Evolutionary conservation across 2,329 filamentous ascomycete genomes (phyloP).

Genomic region (Trichoderma oligosporum): DNA sequence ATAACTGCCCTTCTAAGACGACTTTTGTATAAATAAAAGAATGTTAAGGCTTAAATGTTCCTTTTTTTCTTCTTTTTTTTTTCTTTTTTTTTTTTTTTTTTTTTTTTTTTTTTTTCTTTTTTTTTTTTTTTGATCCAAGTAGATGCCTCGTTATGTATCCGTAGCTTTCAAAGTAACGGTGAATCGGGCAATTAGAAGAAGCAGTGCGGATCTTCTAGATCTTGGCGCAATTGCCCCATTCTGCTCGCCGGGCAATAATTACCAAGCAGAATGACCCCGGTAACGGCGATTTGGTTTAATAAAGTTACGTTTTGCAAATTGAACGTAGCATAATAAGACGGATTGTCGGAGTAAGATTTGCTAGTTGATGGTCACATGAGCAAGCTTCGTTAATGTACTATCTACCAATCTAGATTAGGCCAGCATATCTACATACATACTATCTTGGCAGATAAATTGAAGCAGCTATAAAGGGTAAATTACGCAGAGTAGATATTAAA

Average conservation of each 20-base stretch:
- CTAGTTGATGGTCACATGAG: slow-evolving; percentile 3
- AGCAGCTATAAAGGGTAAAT: no score
- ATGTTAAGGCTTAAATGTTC: no score
- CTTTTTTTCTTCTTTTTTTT: no score
- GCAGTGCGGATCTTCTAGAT: background rate
- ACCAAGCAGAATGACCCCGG: slow-evolving; percentile 1
- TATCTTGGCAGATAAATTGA: no score
- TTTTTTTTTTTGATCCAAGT: background rate
- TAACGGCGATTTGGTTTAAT: background rate
- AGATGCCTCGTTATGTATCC: background rate
- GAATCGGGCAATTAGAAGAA: background rate
- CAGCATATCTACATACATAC: background rate
- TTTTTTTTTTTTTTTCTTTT: no score
- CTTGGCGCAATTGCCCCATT: background rate
- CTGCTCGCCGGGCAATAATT: slow-evolving; percentile 3
- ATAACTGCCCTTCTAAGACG: background rate
- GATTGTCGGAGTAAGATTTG: slow-evolving; percentile 7
- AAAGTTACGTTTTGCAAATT: background rate
- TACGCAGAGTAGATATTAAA: no score
- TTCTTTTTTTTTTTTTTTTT: no score
- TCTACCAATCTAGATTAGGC: background rate
- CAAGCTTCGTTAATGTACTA: background rate
- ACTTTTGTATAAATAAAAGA: background rate
- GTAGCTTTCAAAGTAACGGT: background rate
- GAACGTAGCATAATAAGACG: background rate